Conservation (phyloP, 345 rosid genomes). For the Syzygium oleosum region DNA sequence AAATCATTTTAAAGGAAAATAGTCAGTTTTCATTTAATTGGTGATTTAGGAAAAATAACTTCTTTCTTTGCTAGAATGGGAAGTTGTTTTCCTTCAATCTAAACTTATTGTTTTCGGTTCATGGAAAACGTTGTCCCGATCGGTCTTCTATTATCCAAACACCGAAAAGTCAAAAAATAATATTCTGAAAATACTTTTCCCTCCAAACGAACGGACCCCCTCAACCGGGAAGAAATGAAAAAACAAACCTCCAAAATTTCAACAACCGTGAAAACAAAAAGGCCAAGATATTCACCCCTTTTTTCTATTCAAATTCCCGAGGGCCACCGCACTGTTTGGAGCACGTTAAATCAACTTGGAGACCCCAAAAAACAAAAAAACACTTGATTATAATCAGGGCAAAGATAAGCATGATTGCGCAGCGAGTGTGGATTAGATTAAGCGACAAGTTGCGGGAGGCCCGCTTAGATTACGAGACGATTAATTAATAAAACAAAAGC, state of each 20-base stretch:
- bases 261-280: neutral
- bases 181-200: rapidly evolving
- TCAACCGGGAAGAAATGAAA: neutral
- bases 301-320: neutral
- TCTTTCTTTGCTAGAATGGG: neutral
- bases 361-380: neutral
- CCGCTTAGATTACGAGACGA: neutral
- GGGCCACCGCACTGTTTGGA: neutral
- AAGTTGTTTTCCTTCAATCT: neutral
- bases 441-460: neutral
- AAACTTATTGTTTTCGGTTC: no score
- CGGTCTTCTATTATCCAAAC: rapidly evolving
- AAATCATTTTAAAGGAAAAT: neutral
- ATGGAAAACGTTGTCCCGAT: neutral
- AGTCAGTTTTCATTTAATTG: neutral
- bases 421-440: neutral
- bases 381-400: neutral
- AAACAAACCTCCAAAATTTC: neutral
- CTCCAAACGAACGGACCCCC: neutral
- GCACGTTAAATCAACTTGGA: neutral
- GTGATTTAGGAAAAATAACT: neutral
- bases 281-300: neutral
- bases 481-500: no score
- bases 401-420: neutral
- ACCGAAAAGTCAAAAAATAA: neutral